A percentile compares a stretch with the other conserved stretches of the same genome.
Evolutionary conservation across 208 protist species (phyloP).

Genomic region (Plasmodiophora brassicae): DNA sequence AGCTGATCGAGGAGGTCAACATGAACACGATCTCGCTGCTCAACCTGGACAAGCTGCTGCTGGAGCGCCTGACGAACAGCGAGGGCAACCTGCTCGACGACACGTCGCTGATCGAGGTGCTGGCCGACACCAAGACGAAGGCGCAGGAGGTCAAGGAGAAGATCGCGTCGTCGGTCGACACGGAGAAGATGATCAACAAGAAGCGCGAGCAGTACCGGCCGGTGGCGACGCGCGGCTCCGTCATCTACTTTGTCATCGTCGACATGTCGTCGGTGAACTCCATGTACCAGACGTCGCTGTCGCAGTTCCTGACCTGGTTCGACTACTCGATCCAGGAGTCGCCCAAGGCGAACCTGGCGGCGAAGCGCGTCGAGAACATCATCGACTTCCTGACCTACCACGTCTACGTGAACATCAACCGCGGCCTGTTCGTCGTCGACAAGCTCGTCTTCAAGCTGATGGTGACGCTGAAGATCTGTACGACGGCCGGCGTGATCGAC

Average conservation of each 20-base stretch:
- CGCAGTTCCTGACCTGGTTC: slow-evolving; percentile 92
- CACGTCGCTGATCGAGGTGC: slow-evolving; percentile 79
- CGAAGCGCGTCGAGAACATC: slow-evolving; percentile 88
- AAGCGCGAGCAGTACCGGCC: slow-evolving; percentile 92
- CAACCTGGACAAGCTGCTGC: slow-evolving; percentile 90
- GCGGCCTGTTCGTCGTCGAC: slow-evolving; percentile 93
- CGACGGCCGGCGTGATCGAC: background rate
- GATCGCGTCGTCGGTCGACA: slow-evolving; percentile 82
- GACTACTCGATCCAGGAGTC: slow-evolving; percentile 77
- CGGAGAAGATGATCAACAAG: slow-evolving; percentile 86
- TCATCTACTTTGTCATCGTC: slow-evolving; percentile 96
- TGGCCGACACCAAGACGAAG: slow-evolving; percentile 92
- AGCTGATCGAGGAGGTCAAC: slow-evolving; percentile 78
- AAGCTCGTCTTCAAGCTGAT: slow-evolving; percentile 91
- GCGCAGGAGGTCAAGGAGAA: slow-evolving; percentile 88
- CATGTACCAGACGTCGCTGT: slow-evolving; percentile 97
- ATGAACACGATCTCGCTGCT: slow-evolving; percentile 59
- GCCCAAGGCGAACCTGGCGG: slow-evolving; percentile 71
- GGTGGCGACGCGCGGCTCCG: slow-evolving; percentile 87
- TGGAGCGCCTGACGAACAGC: slow-evolving; percentile 80
- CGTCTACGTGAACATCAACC: slow-evolving; percentile 86
- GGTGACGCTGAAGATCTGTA: slow-evolving; percentile 53
- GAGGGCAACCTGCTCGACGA: slow-evolving; percentile 72
- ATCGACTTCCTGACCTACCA: slow-evolving; percentile 84
- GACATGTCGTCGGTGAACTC: slow-evolving; percentile 90